phyloP scores from a whole-genome alignment of 2,329 filamentous ascomycete genomes.

The Ploettnerulaceae sp. region DNA sequence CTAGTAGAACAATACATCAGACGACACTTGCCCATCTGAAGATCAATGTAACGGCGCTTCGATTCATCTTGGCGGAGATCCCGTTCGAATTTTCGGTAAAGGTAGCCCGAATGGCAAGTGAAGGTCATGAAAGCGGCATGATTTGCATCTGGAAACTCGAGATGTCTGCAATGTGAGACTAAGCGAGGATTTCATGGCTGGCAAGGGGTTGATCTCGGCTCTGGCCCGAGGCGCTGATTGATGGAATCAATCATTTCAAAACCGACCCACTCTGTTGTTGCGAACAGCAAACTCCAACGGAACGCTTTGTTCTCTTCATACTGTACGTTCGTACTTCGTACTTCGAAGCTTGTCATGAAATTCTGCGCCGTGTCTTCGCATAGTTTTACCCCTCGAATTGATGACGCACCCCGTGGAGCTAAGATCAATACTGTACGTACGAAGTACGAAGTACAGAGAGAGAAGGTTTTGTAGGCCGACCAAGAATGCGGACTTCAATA shows the following conservation, averaged over 20 bases:
- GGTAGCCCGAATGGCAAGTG: neutral
- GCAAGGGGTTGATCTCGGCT: conserved; percentile 5
- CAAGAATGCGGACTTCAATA: too few species aligned
- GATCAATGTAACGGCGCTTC: conserved; percentile 5
- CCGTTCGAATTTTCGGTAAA: conserved; percentile 5
- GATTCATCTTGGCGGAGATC: conserved; percentile 11
- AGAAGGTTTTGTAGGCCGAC: too few species aligned
- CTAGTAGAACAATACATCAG: conserved; percentile 11
- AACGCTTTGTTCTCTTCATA: neutral
- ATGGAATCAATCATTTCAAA: conserved; percentile 11
- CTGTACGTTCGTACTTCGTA: too few species aligned
- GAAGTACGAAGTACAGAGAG: too few species aligned
- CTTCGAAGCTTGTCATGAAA: too few species aligned
- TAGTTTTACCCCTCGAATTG: too few species aligned
- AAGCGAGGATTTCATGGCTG: conserved; percentile 9
- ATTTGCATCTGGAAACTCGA: conserved; percentile 12
- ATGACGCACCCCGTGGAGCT: too few species aligned
- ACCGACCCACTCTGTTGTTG: neutral
- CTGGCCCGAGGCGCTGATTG: conserved; percentile 10
- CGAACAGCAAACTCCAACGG: neutral
- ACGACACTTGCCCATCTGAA: conserved; percentile 6
- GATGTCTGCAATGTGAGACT: conserved; percentile 11
- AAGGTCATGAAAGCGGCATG: conserved; percentile 5
- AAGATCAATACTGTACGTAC: too few species aligned
- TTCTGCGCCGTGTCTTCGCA: too few species aligned